Percentiles rank a stretch among this genome's conserved stretches.
phyloP scores from a whole-genome alignment of 2,329 filamentous ascomycete species.

The Lecanosticta acicola region DNA sequence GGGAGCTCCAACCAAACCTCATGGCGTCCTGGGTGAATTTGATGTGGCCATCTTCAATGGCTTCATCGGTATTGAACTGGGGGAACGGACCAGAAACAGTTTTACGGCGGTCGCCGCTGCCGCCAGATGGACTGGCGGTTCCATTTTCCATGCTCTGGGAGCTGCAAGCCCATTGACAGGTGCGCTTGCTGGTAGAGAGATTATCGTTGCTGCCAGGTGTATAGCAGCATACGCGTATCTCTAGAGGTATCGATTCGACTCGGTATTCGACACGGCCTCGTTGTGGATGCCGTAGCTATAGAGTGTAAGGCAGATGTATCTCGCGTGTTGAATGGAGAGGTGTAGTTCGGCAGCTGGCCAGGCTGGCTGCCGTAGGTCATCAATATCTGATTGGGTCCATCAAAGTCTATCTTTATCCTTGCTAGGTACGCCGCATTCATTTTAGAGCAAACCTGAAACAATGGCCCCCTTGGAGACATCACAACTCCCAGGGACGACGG shows the following conservation, averaged over 20 bases:
- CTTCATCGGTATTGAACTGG: slow-evolving; percentile 8
- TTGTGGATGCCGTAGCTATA: no score
- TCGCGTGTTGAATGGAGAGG: not conserved
- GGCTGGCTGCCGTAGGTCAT: not conserved
- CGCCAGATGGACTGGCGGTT: slow-evolving; percentile 28
- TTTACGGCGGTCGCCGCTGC: slow-evolving; percentile 21
- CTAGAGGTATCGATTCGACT: no score
- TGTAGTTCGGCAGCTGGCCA: not conserved
- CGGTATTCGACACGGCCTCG: no score
- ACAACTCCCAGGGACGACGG: not conserved
- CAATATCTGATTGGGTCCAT: not conserved
- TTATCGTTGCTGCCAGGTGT: not conserved
- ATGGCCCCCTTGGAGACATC: not conserved
- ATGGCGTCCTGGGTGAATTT: slow-evolving; percentile 17
- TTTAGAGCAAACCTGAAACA: not conserved
- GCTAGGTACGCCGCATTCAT: not conserved
- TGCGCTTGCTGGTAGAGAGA: slow-evolving; percentile 5
- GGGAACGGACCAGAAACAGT: slow-evolving; percentile 20
- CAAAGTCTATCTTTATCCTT: not conserved
- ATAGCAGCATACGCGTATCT: not conserved
- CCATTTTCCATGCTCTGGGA: slow-evolving; percentile 25
- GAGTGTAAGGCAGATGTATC: no score
- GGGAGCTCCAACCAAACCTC: slow-evolving; percentile 26
- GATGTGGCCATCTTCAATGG: slow-evolving; percentile 7
- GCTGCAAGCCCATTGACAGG: slow-evolving; percentile 16